Conservation (phyloP, 768 basidiomycete species). For the Infundibulicybe gibba region DNA sequence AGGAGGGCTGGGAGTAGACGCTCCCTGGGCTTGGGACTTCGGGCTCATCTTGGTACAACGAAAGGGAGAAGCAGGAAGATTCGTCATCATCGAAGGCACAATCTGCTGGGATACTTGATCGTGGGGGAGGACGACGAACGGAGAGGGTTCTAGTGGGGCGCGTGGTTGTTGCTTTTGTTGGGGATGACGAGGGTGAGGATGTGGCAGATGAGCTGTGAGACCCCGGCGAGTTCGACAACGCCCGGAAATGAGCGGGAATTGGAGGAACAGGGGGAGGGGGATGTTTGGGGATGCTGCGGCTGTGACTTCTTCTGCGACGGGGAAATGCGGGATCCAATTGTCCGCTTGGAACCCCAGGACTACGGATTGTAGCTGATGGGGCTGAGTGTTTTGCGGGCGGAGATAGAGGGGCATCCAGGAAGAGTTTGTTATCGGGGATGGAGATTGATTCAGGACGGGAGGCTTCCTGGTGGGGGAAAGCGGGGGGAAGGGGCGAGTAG, state of each 20-base stretch:
- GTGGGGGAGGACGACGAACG: conserved; percentile 47
- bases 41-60: conserved; percentile 28
- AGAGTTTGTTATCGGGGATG: too few species aligned
- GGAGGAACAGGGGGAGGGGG: conserved; percentile 33
- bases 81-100: conserved; percentile 24
- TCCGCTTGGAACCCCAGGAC: conserved; percentile 1
- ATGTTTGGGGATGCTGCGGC: conserved; percentile 33
- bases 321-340: conserved; percentile 19
- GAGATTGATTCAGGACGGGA: conserved; percentile 31
- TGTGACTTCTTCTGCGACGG: conserved; percentile 31
- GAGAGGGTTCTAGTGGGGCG: conserved; percentile 13
- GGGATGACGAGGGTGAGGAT: conserved; percentile 12
- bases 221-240: conserved; percentile 3
- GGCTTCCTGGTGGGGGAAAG: conserved; percentile 17
- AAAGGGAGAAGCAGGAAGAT: conserved; percentile 31
- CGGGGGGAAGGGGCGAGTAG: conserved; percentile 27
- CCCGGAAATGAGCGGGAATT: conserved; percentile 27
- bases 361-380: too few species aligned
- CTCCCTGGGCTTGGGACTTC: conserved; percentile 19
- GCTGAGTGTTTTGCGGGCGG: too few species aligned
- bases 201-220: conserved; percentile 14
- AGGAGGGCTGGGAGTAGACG: conserved; percentile 31
- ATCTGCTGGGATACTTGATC: conserved; percentile 45
- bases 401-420: too few species aligned
- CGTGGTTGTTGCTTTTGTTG: conserved; percentile 8